Evolutionary conservation across 2,329 filamentous ascomycete species (phyloP).

Genomic region (Aschersonia sp.): DNA sequence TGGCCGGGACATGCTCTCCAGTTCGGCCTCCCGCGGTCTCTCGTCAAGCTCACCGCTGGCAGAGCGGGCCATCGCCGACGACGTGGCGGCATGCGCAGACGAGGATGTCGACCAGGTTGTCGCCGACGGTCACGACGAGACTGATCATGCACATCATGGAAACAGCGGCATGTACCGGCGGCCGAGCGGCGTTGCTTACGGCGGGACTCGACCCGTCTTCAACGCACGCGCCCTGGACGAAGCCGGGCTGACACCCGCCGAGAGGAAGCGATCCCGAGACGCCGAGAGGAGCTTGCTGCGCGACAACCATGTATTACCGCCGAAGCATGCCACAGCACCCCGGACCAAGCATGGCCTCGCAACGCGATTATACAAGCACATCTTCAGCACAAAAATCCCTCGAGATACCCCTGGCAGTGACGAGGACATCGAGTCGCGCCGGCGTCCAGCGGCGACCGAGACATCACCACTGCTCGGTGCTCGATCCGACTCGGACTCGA

Average conservation of each 20-base stretch:
- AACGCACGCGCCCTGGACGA: constrained; percentile 37
- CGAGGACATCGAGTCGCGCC: constrained; percentile 5
- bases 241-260: constrained; percentile 34
- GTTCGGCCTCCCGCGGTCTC: constrained; percentile 19
- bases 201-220: constrained; percentile 55
- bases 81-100: constrained; percentile 50
- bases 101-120: constrained; percentile 28
- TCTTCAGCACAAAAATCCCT: constrained; percentile 42
- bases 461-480: constrained; percentile 23
- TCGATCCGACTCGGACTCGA: constrained; percentile 1
- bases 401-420: constrained; percentile 7
- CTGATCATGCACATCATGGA: constrained; percentile 17
- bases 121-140: constrained; percentile 16
- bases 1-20: constrained; percentile 1
- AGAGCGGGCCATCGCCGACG: constrained; percentile 48
- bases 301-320: constrained; percentile 51
- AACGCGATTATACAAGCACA: constrained; percentile 25
- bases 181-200: constrained; percentile 62
- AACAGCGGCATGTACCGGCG: constrained; percentile 50
- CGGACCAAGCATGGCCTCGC: constrained; percentile 19
- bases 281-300: constrained; percentile 47
- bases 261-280: constrained; percentile 40
- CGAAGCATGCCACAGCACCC: constrained; percentile 30
- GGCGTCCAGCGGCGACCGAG: constrained; percentile 28
- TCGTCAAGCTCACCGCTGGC: constrained; percentile 49